phyloP scores from a whole-genome alignment of 768 basidiomycete genomes.

The Macrolepiota fuliginosa region DNA sequence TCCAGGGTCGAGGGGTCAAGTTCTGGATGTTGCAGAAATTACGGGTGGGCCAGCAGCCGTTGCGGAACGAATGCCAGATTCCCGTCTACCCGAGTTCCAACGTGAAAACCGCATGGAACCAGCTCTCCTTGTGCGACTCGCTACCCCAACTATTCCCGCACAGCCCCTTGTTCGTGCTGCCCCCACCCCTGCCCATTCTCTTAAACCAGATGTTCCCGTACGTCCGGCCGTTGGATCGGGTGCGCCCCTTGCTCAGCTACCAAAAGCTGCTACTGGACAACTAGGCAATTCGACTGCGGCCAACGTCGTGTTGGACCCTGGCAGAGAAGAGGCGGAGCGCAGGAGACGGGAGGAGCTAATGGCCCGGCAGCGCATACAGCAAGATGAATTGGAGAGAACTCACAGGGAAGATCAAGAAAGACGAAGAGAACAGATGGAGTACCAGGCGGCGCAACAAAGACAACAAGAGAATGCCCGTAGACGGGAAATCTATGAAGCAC shows the following conservation, averaged over 20 bases:
- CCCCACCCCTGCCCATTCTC: background rate
- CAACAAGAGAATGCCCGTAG: background rate
- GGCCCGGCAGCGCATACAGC: background rate
- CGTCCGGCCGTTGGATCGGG: background rate
- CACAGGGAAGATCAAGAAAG: background rate
- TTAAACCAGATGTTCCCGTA: background rate
- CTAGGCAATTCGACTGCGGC: background rate
- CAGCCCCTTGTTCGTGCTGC: background rate
- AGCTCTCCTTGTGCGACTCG: background rate
- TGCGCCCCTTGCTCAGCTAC: too few species aligned
- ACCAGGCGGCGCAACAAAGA: background rate
- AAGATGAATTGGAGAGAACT: background rate
- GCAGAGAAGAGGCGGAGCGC: background rate
- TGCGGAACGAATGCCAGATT: slow-evolving; percentile 7
- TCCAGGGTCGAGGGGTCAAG: background rate
- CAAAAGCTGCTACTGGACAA: too few species aligned
- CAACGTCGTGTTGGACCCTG: background rate
- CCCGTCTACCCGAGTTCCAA: background rate
- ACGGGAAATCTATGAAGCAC: background rate
- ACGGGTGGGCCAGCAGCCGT: slow-evolving; percentile 1
- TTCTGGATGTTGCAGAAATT: slow-evolving; percentile 5
- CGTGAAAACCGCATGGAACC: background rate
- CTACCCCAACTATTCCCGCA: background rate
- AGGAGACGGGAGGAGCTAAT: background rate
- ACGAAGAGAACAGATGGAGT: background rate